Evolutionary conservation across 2,329 filamentous ascomycete genomes (phyloP), one percentile per base, ranked within the genome.

Genomic region (Fusarium camptoceras): DNA sequence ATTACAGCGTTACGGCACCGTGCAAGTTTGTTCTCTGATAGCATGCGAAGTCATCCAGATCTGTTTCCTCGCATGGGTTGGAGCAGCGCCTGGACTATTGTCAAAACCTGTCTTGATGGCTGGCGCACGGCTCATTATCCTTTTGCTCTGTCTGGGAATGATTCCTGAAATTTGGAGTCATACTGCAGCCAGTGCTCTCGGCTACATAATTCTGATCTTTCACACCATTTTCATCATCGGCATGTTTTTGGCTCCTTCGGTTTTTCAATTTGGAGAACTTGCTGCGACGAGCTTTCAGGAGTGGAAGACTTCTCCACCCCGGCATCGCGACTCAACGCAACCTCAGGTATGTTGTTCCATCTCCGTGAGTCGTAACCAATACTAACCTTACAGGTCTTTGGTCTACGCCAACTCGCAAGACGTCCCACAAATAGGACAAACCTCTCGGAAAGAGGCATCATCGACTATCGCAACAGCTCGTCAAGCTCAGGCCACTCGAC

Each of bases 151-250:
- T 4, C 78, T 88, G 16, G 78, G 87, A 14, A 82, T 89, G 56
- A 82, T 84, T 24, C 84, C 89, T 0, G 91, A 91, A 66, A 84
- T 92, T 24, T 88, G 89, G 2, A 87, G 87, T 3, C 83, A 89
- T 68, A 80, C 84, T 3, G 80, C 87, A 1, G 89, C 88, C 71
- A 89, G 90, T 18, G 92, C 88, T 86, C 87, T 93, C 44, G 91
- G 90, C 11, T 93, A 93, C 74, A 81, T 87, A 16, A 89, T 92
- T 41, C 81, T 94, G 20, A 76, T 89, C 3, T 81, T 92, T 7
- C 91, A 93, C 76, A 88, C 84, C 4, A 79, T 92, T 8, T 82
- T 93, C 25, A 42, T 75, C 6, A 11, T 54, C 3, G 55, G 47
- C 43, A 49, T 75, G 57, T 75, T 75, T 31, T 59, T 75, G 37